A percentile compares a stretch with the other conserved stretches of the same genome.
Evolutionary conservation across 208 protist species (phyloP).

Genomic region (Crithidia acanthocephali): DNA sequence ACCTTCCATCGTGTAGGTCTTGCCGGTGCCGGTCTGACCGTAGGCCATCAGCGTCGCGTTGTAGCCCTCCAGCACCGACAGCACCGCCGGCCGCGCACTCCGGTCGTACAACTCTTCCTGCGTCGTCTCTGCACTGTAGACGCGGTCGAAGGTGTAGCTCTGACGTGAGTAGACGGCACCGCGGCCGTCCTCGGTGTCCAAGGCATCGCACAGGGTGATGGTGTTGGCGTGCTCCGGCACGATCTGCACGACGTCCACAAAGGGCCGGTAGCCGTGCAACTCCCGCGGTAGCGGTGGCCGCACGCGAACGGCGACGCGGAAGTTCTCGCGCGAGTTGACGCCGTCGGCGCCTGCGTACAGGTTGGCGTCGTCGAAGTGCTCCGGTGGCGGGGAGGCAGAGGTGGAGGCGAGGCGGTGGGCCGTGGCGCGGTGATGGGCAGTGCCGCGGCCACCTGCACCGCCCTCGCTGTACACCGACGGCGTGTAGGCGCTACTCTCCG

Average conservation of each 20-base stretch:
- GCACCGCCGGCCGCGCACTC: conserved; percentile 72
- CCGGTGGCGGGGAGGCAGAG: conserved; percentile 12
- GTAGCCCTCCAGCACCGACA: conserved; percentile 80
- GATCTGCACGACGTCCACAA: conserved; percentile 73
- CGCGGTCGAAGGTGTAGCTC: conserved; percentile 78
- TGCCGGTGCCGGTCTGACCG: conserved; percentile 87
- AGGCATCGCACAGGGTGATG: conserved; percentile 77
- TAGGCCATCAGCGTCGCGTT: conserved; percentile 91
- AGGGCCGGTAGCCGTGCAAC: conserved; percentile 64
- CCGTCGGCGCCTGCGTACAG: conserved; percentile 24
- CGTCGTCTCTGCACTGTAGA: conserved; percentile 47
- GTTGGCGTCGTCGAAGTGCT: conserved; percentile 37
- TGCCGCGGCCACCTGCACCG: not conserved
- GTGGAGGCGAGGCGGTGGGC: not conserved
- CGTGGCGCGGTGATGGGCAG: not conserved
- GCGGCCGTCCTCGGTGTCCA: conserved; percentile 63
- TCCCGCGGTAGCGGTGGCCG: conserved; percentile 85
- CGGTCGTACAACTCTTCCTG: conserved; percentile 82
- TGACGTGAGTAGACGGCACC: conserved; percentile 73
- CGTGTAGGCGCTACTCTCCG: conserved; percentile 23
- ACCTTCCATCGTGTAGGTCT: conserved; percentile 93
- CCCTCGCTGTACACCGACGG: conserved; percentile 23
- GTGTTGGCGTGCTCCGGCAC: conserved; percentile 39
- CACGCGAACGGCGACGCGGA: conserved; percentile 90
- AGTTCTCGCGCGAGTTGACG: conserved; percentile 46